phyloP scores from a whole-genome alignment of 2,329 filamentous ascomycete genomes.

The Trichoderma atroviride region DNA sequence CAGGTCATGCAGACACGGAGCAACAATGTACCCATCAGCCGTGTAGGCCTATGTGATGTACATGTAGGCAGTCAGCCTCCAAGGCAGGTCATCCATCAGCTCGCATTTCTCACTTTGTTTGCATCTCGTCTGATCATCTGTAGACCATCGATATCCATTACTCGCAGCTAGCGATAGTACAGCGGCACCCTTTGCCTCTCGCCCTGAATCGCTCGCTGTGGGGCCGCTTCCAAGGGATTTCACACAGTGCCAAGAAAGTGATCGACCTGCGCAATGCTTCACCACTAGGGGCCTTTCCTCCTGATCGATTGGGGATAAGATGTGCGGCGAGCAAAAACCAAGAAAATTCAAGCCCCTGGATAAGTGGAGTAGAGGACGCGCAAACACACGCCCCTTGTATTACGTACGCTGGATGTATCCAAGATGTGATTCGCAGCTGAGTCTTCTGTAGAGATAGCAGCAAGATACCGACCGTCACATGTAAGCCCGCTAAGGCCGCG shows the following conservation, averaged over 20 bases:
- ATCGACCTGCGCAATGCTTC: constrained; percentile 9
- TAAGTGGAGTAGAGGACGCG: constrained; percentile 20
- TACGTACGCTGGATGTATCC: not conserved
- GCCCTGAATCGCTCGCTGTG: not conserved
- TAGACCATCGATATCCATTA: not conserved
- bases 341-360: constrained; percentile 23
- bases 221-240: not conserved
- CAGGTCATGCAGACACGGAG: not conserved
- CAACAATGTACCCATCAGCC: not conserved
- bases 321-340: not conserved
- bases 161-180: not conserved
- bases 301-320: not conserved
- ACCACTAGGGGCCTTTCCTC: constrained; percentile 9
- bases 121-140: not conserved
- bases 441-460: not conserved
- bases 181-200: not conserved
- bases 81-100: not conserved
- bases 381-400: constrained; percentile 5
- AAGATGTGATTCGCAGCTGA: not conserved
- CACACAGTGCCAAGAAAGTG: constrained; percentile 19
- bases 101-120: not conserved
- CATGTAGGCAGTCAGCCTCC: not conserved
- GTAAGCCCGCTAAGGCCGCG: not conserved
- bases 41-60: not conserved
- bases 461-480: not conserved